phyloP scores from a whole-genome alignment of 495 filamentous ascomycete genomes.

The Opeltia flavorubescens region DNA sequence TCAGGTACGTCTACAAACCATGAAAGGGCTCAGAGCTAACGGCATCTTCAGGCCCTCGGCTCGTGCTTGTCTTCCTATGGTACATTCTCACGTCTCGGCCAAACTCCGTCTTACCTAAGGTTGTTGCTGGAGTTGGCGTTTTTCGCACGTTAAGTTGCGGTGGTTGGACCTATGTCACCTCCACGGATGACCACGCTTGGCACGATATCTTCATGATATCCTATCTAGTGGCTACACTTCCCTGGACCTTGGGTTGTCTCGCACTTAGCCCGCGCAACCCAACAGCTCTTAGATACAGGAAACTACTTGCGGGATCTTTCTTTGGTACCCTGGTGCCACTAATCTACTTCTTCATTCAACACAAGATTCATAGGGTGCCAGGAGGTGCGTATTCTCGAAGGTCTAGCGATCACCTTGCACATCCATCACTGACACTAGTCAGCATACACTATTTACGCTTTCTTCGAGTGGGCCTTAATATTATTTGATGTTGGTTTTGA shows the following conservation, averaged over 20 bases:
- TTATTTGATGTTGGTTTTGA: constrained; percentile 94
- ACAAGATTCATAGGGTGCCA: constrained; percentile 88
- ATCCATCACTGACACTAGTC: constrained; percentile 7
- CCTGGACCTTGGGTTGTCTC: constrained; percentile 89
- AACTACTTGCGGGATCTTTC: constrained; percentile 69
- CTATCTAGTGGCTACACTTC: constrained; percentile 84
- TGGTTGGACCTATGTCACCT: constrained; percentile 98
- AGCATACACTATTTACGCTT: constrained; percentile 98
- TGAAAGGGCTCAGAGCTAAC: not conserved
- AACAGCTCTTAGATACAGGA: constrained; percentile 75
- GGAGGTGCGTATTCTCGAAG: constrained; percentile 57
- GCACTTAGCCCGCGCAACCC: constrained; percentile 77
- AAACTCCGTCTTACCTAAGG: constrained; percentile 61
- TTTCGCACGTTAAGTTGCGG: constrained; percentile 89
- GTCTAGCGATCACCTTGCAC: not conserved
- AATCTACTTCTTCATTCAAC: constrained; percentile 96
- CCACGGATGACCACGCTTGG: constrained; percentile 96
- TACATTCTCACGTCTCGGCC: constrained; percentile 74
- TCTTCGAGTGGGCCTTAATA: constrained; percentile 95
- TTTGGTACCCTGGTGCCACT: constrained; percentile 83
- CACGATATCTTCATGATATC: constrained; percentile 99
- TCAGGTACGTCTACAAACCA: constrained; percentile 45
- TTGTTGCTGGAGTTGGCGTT: constrained; percentile 65
- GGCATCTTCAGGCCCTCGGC: constrained; percentile 55
- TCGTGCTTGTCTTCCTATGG: constrained; percentile 82